phyloP scores from a whole-genome alignment of 257 asterid genomes.

The Avicennia marina region DNA sequence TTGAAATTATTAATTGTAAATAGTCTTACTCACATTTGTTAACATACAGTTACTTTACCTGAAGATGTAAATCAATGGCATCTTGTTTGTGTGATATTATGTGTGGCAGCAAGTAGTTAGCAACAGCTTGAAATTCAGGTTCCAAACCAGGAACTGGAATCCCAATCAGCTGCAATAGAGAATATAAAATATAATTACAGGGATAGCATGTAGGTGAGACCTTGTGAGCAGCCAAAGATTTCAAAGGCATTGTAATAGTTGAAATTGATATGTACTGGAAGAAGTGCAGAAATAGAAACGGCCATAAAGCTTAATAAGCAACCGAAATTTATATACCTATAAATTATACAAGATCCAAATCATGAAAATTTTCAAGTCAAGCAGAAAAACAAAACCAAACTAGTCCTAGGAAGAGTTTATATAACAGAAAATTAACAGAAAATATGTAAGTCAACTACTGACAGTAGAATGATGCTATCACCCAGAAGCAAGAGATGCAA shows the following conservation, averaged over 20 bases:
- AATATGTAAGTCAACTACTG: slow-evolving; percentile 7
- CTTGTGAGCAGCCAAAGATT: slow-evolving; percentile 11
- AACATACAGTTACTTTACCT: slow-evolving; percentile 45
- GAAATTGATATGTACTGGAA: slow-evolving; percentile 9
- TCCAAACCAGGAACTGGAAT: slow-evolving; percentile 79
- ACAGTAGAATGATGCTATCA: slow-evolving; percentile 11
- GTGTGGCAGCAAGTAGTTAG: slow-evolving; percentile 68
- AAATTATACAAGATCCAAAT: not conserved
- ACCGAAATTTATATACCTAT: slow-evolving; percentile 4
- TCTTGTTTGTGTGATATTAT: slow-evolving; percentile 84
- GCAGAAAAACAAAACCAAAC: not conserved
- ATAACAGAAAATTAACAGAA: slow-evolving; percentile 9
- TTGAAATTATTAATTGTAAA: not conserved
- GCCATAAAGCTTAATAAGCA: too few species aligned
- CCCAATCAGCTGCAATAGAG: slow-evolving; percentile 75
- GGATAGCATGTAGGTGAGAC: slow-evolving; percentile 13
- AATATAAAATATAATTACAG: slow-evolving; percentile 9
- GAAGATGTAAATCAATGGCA: slow-evolving; percentile 73
- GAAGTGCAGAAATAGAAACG: slow-evolving; percentile 7
- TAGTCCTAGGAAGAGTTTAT: not conserved
- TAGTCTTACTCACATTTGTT: slow-evolving; percentile 10
- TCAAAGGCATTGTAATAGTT: not conserved
- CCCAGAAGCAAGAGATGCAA: slow-evolving; percentile 17
- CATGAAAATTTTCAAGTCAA: slow-evolving; percentile 12
- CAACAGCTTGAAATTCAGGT: slow-evolving; percentile 90